Evolutionary conservation across 2,329 filamentous ascomycete genomes (phyloP), one percentile per base, ranked within the genome.

Genomic region (Trichoderma brevicompactum): DNA sequence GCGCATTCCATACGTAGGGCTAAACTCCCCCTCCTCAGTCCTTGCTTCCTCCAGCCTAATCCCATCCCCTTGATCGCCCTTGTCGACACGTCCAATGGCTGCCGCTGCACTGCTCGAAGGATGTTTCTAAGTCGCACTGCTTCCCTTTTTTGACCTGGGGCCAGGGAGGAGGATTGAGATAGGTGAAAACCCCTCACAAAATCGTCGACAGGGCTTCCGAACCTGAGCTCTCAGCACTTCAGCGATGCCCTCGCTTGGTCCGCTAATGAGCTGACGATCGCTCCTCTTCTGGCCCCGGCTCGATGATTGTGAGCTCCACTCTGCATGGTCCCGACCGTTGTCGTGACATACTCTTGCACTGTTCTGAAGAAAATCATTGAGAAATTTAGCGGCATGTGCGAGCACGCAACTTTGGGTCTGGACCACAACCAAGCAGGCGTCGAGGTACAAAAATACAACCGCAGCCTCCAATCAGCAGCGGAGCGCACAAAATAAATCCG

Each of bases 201-300:
- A 28, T 28, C 23, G 23, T 28, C 23, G 23, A 28, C 23, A 28
- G 23, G 23, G 23, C 23, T 28, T 28, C 23, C 23, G 23, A 28
- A 5, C 23, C 23, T 28, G 23, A 28, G 23, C 23, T 28, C 36
- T 49, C 19, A 28, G 19, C 52, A n/a, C 15, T 41, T 54, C 28
- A 28, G 32, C 52, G 17, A 54, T 54, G 34, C 12, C 36, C 36
- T 54, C 55, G 49, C 59, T 53, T 44, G 44, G 13, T 34, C 44
- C 56, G 56, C 56, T 60, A 54, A 54, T 63, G 59, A 63, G 59
- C 49, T 23, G 49, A 44, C 59, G 48, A 63, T 63, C 59, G 28
- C 59, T 63, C 49, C 59, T 62, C 59, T 36, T 43, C 59, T n/a
- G 41, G 59, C 38, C 59, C 59, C 58, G 44, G 49, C 49, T 62